A percentile compares a stretch with the other conserved stretches of the same genome.
phyloP scores from a whole-genome alignment of 2,329 filamentous ascomycete genomes.

The Aspergillus oerlinghausenensis region DNA sequence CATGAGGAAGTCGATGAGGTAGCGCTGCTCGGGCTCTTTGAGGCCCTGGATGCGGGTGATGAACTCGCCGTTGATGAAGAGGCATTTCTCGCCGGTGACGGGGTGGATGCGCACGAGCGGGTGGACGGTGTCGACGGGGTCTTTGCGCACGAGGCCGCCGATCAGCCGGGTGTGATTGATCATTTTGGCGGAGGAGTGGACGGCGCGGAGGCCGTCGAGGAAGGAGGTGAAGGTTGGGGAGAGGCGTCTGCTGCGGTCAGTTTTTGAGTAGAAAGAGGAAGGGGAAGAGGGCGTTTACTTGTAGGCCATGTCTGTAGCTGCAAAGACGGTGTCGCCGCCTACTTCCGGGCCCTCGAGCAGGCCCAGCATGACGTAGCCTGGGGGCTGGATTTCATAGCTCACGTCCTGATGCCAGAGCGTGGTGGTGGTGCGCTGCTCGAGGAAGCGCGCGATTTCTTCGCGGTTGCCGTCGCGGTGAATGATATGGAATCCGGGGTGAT shows the following conservation, averaged over 20 bases:
- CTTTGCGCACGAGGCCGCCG: slow-evolving; percentile 42
- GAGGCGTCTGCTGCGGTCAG: slow-evolving; percentile 31
- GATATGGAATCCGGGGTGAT: slow-evolving; percentile 44
- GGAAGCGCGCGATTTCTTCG: slow-evolving; percentile 40
- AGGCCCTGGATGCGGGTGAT: slow-evolving; percentile 45
- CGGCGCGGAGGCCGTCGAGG: slow-evolving; percentile 31
- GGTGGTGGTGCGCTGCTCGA: slow-evolving; percentile 42
- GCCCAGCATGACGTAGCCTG: slow-evolving; percentile 46
- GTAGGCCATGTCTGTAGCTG: slow-evolving; percentile 43
- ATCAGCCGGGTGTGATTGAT: slow-evolving; percentile 39
- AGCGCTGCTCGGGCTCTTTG: slow-evolving; percentile 44
- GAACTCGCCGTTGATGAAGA: slow-evolving; percentile 48
- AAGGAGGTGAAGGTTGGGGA: slow-evolving; percentile 46
- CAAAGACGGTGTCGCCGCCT: slow-evolving; percentile 46
- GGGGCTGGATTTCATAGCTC: slow-evolving; percentile 46
- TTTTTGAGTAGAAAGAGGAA: not conserved
- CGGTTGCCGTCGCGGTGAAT: slow-evolving; percentile 44
- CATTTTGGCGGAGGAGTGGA: slow-evolving; percentile 43
- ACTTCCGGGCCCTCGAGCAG: slow-evolving; percentile 48
- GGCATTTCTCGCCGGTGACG: slow-evolving; percentile 45
- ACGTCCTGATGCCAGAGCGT: slow-evolving; percentile 49
- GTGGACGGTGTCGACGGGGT: slow-evolving; percentile 42
- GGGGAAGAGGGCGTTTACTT: slow-evolving; percentile 27
- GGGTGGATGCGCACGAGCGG: slow-evolving; percentile 46
- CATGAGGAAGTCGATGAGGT: slow-evolving; percentile 46